Base-by-base conservation (phyloP, 75 land plant species). In the Picea glauca region DNA sequence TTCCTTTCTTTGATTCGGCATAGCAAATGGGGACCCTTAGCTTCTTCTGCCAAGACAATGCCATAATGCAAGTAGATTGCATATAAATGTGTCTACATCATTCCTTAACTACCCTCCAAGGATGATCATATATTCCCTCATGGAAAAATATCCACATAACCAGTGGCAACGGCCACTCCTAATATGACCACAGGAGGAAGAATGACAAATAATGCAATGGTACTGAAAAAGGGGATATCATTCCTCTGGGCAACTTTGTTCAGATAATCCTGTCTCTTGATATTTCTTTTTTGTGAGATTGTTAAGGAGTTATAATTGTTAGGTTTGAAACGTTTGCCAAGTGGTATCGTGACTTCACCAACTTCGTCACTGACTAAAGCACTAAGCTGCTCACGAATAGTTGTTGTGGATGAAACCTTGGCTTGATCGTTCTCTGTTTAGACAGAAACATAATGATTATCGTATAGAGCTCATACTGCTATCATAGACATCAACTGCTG, bases 271-370 rank as follows among this genome's bases (percentile, higher is more conserved):
- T 97, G 98, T 77, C 99, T 81, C 68, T 87, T 90, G 77, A 97
- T 95, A 78, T 97, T 97, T 75, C 99, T 86, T 79, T 81, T 92
- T 87, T 94, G 93, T 0, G 99, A 97, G 11, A 90, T 83, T 1
- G 98, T 92, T 79, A 93, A 82, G 66, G 85, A 79, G 54, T 86
- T 84, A 58, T 79, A 58, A 58, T 84, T 86, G 15, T 78, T 60
- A 38, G 82, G 84, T 67, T 74, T 78, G 62, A 88, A 78, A 61
- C 80, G 84, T 62, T 90, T 90, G 18, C 93, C 91, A 58, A 96
- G 77, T 20, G 89, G 85, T 60, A 96, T 66, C 62, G 62, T 84
- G 78, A 85, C 83, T 78, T 93, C 97, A 5, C 78, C 91, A 13
- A 80, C 79, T 20, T 83, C 84, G 60, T 80, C 91, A 60, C 82